Conservation (phyloP, 495 filamentous ascomycete genomes). For the Xeromyces bisporus region DNA sequence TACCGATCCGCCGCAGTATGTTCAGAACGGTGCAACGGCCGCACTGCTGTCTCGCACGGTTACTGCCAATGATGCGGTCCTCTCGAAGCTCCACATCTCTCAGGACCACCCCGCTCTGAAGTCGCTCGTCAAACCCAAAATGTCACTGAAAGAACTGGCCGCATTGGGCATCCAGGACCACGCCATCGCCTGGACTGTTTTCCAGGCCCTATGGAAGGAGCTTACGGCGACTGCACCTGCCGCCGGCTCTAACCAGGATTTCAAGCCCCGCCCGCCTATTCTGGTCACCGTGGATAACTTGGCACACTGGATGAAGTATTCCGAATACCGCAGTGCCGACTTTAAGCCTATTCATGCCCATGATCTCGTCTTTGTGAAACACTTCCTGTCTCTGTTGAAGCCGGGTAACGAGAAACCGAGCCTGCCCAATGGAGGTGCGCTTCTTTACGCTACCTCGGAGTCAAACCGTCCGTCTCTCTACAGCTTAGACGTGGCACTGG, state of each 20-base stretch:
- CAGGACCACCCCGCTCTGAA: slow-evolving; percentile 41
- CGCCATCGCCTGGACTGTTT: slow-evolving; percentile 61
- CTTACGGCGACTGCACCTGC: slow-evolving; percentile 42
- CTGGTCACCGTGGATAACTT: slow-evolving; percentile 66
- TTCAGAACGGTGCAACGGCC: slow-evolving; percentile 59
- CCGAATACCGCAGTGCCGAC: slow-evolving; percentile 50
- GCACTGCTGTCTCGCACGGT: slow-evolving; percentile 51
- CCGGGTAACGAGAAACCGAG: slow-evolving; percentile 24
- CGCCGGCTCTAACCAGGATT: slow-evolving; percentile 16
- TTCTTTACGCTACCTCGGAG: slow-evolving; percentile 55
- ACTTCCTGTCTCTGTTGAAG: slow-evolving; percentile 53
- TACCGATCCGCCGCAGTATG: slow-evolving; percentile 43
- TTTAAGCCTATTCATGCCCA: slow-evolving; percentile 71
- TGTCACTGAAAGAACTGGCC: slow-evolving; percentile 49
- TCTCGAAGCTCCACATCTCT: slow-evolving; percentile 40
- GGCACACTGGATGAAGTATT: slow-evolving; percentile 58
- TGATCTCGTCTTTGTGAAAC: slow-evolving; percentile 58
- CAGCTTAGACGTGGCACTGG: slow-evolving; percentile 47
- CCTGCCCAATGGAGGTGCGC: slow-evolving; percentile 61
- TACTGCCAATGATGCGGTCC: slow-evolving; percentile 51
- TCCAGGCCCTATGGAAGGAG: slow-evolving; percentile 67
- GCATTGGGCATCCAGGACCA: slow-evolving; percentile 55
- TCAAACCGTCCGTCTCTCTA: slow-evolving; percentile 46
- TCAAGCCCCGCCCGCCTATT: slow-evolving; percentile 51
- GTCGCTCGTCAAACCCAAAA: slow-evolving; percentile 36